phyloP scores from a whole-genome alignment of 2,329 filamentous ascomycete genomes.

The Tolypocladium tropicale region DNA sequence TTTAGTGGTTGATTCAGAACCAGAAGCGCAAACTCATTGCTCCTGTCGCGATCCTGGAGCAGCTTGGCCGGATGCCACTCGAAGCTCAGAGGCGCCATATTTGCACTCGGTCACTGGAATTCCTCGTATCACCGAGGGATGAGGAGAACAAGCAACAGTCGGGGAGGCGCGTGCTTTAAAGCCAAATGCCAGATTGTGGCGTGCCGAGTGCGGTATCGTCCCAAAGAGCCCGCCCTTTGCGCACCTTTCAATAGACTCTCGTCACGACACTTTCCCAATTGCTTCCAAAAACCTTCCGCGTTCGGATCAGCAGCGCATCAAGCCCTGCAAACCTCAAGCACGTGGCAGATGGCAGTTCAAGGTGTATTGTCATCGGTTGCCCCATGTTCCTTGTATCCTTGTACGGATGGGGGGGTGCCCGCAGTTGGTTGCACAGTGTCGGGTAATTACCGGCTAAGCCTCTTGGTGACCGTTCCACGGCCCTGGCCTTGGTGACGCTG shows the following conservation, averaged over 20 bases:
- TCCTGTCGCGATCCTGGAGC: constrained; percentile 20
- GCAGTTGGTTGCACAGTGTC: neutral
- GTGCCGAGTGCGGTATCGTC: neutral
- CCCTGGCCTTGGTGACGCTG: neutral
- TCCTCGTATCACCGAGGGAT: neutral
- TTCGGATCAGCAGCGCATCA: neutral
- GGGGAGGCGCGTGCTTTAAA: neutral
- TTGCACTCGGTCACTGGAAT: neutral
- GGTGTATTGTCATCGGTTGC: neutral
- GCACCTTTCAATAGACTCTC: neutral
- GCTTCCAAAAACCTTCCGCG: neutral
- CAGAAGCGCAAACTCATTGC: constrained; percentile 32
- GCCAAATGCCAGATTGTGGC: neutral
- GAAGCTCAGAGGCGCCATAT: constrained; percentile 16
- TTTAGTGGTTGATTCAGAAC: constrained; percentile 42
- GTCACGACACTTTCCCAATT: neutral
- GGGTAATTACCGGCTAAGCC: neutral
- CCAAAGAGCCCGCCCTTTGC: neutral
- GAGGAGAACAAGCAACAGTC: neutral
- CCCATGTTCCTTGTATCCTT: neutral
- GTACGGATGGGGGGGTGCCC: neutral
- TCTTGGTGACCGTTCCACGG: neutral
- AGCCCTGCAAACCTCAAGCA: neutral
- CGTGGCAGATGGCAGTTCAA: neutral
- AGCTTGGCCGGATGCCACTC: constrained; percentile 30